These are phyloP conservation scores for Magnaporthales sp. DNA, from an alignment of 2,329 filamentous ascomycete species.

Conservation along the genomic window DNA sequence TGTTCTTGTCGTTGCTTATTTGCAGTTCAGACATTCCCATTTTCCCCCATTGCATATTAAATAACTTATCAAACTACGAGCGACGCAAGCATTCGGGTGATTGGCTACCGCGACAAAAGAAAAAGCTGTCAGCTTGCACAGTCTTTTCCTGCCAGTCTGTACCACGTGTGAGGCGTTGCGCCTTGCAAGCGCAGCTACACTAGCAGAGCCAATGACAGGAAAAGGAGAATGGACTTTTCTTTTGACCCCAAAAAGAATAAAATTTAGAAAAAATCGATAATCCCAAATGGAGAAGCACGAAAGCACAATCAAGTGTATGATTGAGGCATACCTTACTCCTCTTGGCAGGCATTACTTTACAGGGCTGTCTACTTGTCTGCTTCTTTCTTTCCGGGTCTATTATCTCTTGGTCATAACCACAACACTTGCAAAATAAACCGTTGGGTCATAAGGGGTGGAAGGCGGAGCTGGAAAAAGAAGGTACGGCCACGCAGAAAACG, in stretches of 20 bases:
- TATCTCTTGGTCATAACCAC: neutral
- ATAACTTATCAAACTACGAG: neutral
- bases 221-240: neutral
- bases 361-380: neutral
- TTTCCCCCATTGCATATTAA: neutral
- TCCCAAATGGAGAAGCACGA: neutral
- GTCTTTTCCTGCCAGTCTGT: neutral
- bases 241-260: neutral
- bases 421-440: neutral
- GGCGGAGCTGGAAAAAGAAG: neutral
- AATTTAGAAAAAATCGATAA: too few relatives aligned
- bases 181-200: neutral
- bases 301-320: neutral
- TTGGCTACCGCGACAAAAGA: neutral
- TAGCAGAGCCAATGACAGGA: neutral
- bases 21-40: neutral
- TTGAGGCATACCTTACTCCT: neutral
- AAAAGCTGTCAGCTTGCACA: neutral
- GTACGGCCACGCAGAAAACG: neutral
- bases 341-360: neutral
- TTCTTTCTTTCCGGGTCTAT: neutral
- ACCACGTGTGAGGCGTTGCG: neutral
- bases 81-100: neutral
- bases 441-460: neutral
- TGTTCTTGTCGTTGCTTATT: neutral